A percentile compares a stretch with the other conserved stretches of the same genome.
phyloP scores from a whole-genome alignment of 2,329 filamentous ascomycete genomes.

The Xylariaceae sp. region DNA sequence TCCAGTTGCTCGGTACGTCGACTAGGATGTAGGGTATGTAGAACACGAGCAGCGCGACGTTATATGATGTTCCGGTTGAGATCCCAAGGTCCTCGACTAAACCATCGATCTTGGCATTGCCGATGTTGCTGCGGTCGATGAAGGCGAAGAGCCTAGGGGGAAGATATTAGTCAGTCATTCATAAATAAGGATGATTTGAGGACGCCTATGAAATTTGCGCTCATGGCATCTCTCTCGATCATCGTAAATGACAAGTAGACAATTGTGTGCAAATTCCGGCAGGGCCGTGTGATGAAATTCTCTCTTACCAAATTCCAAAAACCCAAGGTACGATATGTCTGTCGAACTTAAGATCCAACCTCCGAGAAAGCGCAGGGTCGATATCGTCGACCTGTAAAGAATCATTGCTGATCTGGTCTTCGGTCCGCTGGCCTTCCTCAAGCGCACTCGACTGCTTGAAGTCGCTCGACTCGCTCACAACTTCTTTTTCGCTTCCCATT shows the following conservation, averaged over 20 bases:
- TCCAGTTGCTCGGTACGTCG: constrained; percentile 60
- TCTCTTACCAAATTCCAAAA: constrained; percentile 24
- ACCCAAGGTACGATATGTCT: constrained; percentile 23
- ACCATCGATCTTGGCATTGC: constrained; percentile 37
- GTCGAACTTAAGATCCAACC: constrained; percentile 21
- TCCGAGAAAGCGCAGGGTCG: constrained; percentile 12
- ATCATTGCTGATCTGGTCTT: constrained; percentile 12
- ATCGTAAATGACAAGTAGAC: too few species aligned
- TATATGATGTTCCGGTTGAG: constrained; percentile 53
- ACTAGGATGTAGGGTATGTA: constrained; percentile 67
- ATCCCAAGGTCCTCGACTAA: constrained; percentile 42
- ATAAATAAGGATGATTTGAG: too few species aligned
- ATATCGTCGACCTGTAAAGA: not conserved
- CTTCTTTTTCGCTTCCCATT: constrained; percentile 9
- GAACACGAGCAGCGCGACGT: constrained; percentile 57
- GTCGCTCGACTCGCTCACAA: constrained; percentile 4
- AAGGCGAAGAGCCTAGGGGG: constrained; percentile 34
- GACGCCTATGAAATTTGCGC: too few species aligned
- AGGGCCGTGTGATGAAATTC: too few species aligned
- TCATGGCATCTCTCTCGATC: too few species aligned
- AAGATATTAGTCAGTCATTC: not conserved
- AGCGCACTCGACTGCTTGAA: constrained; percentile 7
- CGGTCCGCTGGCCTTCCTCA: too few species aligned
- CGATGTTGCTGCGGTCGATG: constrained; percentile 48
- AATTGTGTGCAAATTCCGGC: too few species aligned